phyloP scores from a whole-genome alignment of 495 filamentous ascomycete genomes.

The Tuber melanosporum region DNA sequence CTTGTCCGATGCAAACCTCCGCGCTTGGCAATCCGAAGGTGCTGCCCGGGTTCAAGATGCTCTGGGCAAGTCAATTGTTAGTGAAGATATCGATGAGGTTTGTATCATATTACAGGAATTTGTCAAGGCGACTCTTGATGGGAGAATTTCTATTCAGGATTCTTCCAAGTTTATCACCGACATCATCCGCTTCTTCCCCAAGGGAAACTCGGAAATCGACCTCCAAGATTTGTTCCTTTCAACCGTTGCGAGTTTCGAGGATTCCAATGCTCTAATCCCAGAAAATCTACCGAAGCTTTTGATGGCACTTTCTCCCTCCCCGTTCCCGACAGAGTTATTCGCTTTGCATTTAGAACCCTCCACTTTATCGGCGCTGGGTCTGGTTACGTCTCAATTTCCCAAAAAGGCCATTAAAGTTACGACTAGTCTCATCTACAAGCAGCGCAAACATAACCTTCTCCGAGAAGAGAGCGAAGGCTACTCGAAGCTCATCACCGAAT shows the following conservation, averaged over 20 bases:
- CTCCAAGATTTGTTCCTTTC: conserved; percentile 66
- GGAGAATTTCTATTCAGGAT: conserved; percentile 57
- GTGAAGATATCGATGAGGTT: conserved; percentile 60
- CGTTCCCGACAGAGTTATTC: conserved; percentile 63
- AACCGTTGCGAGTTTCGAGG: conserved; percentile 66
- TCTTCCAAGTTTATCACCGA: conserved; percentile 67
- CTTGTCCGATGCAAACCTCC: conserved; percentile 49
- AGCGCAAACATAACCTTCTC: conserved; percentile 92
- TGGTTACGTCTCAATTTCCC: conserved; percentile 80
- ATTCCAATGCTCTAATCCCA: conserved; percentile 46
- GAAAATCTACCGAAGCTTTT: conserved; percentile 43
- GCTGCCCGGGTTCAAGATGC: conserved; percentile 47
- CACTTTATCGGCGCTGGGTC: conserved; percentile 62
- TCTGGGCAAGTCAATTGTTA: conserved; percentile 52
- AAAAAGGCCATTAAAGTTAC: conserved; percentile 76
- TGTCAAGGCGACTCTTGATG: conserved; percentile 62
- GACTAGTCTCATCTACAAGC: conserved; percentile 86
- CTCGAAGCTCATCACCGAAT: conserved; percentile 76
- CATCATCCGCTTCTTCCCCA: conserved; percentile 57
- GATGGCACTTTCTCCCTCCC: conserved; percentile 61
- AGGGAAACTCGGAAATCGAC: conserved; percentile 44
- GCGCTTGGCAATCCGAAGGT: conserved; percentile 50
- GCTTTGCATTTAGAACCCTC: conserved; percentile 74
- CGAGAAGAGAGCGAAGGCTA: conserved; percentile 96
- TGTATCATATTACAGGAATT: conserved; percentile 79